A percentile compares a stretch with the other conserved stretches of the same genome.
phyloP scores from a whole-genome alignment of 2,329 filamentous ascomycete genomes.

The Tolypocladium endophyticum region DNA sequence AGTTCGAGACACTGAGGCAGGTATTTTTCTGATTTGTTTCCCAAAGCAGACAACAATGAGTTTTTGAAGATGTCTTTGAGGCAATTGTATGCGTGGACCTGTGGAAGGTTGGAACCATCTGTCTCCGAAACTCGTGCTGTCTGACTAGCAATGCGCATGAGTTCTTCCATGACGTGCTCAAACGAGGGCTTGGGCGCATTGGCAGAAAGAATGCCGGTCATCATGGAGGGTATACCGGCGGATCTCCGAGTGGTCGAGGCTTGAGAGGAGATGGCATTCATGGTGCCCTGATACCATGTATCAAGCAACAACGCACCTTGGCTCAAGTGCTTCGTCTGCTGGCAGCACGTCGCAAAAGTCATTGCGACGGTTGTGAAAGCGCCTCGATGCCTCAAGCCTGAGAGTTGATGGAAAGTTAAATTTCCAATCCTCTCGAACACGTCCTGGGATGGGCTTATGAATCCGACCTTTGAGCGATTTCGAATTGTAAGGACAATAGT shows the following conservation, averaged over 20 bases:
- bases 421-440: slow-evolving; percentile 59
- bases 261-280: slow-evolving; percentile 63
- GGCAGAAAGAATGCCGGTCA: slow-evolving; percentile 69
- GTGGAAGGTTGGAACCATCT: slow-evolving; percentile 61
- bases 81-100: slow-evolving; percentile 92
- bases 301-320: slow-evolving; percentile 38
- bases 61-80: slow-evolving; percentile 86
- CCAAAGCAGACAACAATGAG: slow-evolving; percentile 62
- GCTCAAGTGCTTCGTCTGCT: slow-evolving; percentile 42
- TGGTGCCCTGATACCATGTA: slow-evolving; percentile 62
- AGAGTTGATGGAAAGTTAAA: slow-evolving; percentile 72
- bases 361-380: slow-evolving; percentile 89
- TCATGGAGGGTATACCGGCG: slow-evolving; percentile 79
- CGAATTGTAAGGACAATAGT: slow-evolving; percentile 45
- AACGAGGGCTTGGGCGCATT: slow-evolving; percentile 52
- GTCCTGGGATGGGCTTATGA: slow-evolving; percentile 35
- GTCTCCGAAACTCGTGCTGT: slow-evolving; percentile 44
- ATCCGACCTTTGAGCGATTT: slow-evolving; percentile 29
- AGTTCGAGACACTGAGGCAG: slow-evolving; percentile 65
- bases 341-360: slow-evolving; percentile 75
- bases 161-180: slow-evolving; percentile 49
- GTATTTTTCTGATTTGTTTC: slow-evolving; percentile 61
- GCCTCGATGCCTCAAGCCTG: slow-evolving; percentile 76
- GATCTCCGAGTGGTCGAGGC: slow-evolving; percentile 80
- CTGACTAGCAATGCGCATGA: slow-evolving; percentile 47